A percentile compares a stretch with the other conserved stretches of the same genome.
Evolutionary conservation across 768 basidiomycete species (phyloP).

Genomic region (Tylopilus subfusipes): DNA sequence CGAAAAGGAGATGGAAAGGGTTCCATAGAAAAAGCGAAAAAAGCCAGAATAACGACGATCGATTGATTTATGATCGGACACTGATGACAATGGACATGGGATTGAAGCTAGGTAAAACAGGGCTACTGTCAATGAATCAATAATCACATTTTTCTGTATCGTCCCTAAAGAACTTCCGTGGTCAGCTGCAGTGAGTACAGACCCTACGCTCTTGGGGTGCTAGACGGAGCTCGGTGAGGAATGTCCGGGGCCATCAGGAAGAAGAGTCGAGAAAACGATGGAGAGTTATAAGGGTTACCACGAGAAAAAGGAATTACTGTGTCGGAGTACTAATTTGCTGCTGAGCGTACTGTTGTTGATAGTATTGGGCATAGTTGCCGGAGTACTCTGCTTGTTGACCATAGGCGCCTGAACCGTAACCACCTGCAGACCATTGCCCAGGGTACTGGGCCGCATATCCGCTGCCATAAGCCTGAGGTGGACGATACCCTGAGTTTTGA

Average conservation of each 20-base stretch:
- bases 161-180: slow-evolving; percentile 32
- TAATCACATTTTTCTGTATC: slow-evolving; percentile 25
- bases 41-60: slow-evolving; percentile 13
- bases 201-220: slow-evolving; percentile 25
- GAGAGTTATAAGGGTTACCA: slow-evolving; percentile 29
- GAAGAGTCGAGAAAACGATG: slow-evolving; percentile 14
- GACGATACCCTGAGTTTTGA: slow-evolving; percentile 60
- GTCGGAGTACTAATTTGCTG: slow-evolving; percentile 54
- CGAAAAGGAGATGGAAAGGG: slow-evolving; percentile 23
- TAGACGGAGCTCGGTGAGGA: slow-evolving; percentile 21
- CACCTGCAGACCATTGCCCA: slow-evolving; percentile 37
- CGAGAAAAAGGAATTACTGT: slow-evolving; percentile 23
- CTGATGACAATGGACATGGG: slow-evolving; percentile 5
- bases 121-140: slow-evolving; percentile 28
- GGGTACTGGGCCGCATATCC: slow-evolving; percentile 46
- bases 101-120: slow-evolving; percentile 24
- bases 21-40: slow-evolving; percentile 21
- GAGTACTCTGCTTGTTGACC: slow-evolving; percentile 62
- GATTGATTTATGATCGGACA: not conserved
- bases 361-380: slow-evolving; percentile 78
- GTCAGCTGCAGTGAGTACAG: slow-evolving; percentile 36
- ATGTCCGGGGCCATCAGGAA: slow-evolving; percentile 12
- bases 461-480: slow-evolving; percentile 57
- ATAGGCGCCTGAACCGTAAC: slow-evolving; percentile 32
- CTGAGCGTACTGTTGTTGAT: slow-evolving; percentile 84